These are phyloP conservation scores for Kodamaea fungicola DNA, from an alignment of 1,139 yeast species.

Conservation along the genomic window DNA sequence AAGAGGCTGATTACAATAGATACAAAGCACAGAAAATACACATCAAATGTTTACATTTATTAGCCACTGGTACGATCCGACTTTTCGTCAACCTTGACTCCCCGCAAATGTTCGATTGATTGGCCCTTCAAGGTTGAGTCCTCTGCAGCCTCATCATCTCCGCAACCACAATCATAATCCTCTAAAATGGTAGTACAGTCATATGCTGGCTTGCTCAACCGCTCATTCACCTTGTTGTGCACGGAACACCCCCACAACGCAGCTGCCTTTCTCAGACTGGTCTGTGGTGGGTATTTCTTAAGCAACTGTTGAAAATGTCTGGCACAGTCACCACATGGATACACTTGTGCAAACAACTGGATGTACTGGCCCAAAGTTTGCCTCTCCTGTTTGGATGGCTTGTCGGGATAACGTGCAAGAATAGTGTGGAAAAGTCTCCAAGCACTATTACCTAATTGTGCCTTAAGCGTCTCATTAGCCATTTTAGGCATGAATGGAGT, in stretches of 20 bases:
- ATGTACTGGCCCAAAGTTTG: constrained; percentile 55
- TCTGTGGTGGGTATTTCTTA: constrained; percentile 78
- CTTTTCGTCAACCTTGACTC: constrained; percentile 39
- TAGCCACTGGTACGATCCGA: constrained; percentile 19
- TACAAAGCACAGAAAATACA: too few relatives aligned
- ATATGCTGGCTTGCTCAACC: constrained; percentile 65
- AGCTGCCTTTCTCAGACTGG: constrained; percentile 71
- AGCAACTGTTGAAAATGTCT: constrained; percentile 76
- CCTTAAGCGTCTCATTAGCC: constrained; percentile 60
- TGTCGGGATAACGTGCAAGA: constrained; percentile 85
- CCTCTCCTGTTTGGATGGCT: constrained; percentile 63
- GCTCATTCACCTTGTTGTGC: constrained; percentile 82
- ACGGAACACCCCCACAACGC: constrained; percentile 95
- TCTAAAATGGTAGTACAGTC: constrained; percentile 83
- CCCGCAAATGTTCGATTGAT: constrained; percentile 35
- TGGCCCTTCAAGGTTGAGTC: constrained; percentile 38
- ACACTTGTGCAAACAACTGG: constrained; percentile 67
- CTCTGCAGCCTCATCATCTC: constrained; percentile 56
- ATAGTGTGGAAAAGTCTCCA: constrained; percentile 89
- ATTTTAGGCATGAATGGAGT: constrained; percentile 83
- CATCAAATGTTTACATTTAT: not conserved
- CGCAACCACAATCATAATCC: constrained; percentile 96
- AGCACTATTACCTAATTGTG: constrained; percentile 81
- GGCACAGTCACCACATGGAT: constrained; percentile 95
- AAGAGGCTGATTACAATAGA: too few relatives aligned